These are phyloP conservation scores for Stephania japonica DNA, from an alignment of 164 flowering plant genomes.

Conservation along the genomic window DNA sequence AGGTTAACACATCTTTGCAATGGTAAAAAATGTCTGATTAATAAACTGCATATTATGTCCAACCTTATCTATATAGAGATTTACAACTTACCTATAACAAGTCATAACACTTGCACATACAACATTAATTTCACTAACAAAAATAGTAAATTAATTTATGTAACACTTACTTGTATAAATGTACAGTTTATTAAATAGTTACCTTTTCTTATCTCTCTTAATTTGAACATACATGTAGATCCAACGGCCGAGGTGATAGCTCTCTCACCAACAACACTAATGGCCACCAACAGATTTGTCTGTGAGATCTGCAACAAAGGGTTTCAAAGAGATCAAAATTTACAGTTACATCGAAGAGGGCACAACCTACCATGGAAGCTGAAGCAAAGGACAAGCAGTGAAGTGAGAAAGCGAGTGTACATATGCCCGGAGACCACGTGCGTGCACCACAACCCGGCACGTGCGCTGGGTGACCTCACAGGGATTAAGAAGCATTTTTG, in stretches of 20 bases:
- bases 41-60: no score
- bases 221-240: conserved; percentile 24
- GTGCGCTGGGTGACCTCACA: conserved; percentile 55
- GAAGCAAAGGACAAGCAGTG: conserved; percentile 37
- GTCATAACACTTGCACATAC: no score
- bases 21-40: no score
- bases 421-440: conserved; percentile 51
- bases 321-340: conserved; percentile 60
- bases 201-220: no score
- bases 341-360: conserved; percentile 53
- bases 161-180: no score
- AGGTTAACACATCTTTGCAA: no score
- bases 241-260: conserved; percentile 58
- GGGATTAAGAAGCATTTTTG: conserved; percentile 63
- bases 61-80: no score
- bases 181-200: no score
- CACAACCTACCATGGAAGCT: conserved; percentile 75
- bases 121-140: no score
- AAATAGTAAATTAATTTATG: no score
- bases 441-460: conserved; percentile 51
- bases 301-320: conserved; percentile 63
- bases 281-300: conserved; percentile 54
- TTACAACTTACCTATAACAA: no score
- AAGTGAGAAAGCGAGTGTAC: conserved; percentile 45
- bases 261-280: conserved; percentile 44